phyloP scores from a whole-genome alignment of 2,329 filamentous ascomycete genomes.

The Aureobasidium sp. region DNA sequence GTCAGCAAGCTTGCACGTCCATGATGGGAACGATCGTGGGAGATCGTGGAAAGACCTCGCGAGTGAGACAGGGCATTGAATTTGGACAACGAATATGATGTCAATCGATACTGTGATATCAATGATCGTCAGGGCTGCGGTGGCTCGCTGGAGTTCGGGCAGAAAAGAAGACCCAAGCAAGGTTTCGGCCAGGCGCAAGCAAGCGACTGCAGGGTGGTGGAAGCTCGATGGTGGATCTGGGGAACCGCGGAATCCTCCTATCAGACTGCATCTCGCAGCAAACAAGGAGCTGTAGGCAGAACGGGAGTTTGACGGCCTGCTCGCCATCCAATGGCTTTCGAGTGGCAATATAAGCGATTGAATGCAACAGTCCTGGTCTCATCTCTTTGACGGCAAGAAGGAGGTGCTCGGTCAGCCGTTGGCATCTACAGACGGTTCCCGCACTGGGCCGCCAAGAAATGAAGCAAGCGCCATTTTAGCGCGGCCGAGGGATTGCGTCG shows the following conservation, averaged over 20 bases:
- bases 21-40: background rate
- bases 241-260: background rate
- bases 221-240: background rate
- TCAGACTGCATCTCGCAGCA: background rate
- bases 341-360: background rate
- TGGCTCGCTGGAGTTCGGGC: background rate
- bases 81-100: background rate
- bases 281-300: background rate
- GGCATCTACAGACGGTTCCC: background rate
- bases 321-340: background rate
- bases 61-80: slow-evolving; percentile 1
- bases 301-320: background rate
- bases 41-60: background rate
- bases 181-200: background rate
- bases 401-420: background rate
- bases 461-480: slow-evolving; percentile 6
- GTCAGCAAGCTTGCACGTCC: background rate
- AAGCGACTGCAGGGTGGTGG: slow-evolving; percentile 1
- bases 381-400: background rate
- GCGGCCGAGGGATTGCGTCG: slow-evolving; percentile 4
- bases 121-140: slow-evolving; percentile 8
- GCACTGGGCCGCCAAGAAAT: background rate
- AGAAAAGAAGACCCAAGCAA: background rate
- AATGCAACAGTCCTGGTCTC: slow-evolving; percentile 10
- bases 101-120: slow-evolving; percentile 10